Evolutionary conservation across 2,329 filamentous ascomycete species (phyloP).

Genomic region (Westerdykella ornata): DNA sequence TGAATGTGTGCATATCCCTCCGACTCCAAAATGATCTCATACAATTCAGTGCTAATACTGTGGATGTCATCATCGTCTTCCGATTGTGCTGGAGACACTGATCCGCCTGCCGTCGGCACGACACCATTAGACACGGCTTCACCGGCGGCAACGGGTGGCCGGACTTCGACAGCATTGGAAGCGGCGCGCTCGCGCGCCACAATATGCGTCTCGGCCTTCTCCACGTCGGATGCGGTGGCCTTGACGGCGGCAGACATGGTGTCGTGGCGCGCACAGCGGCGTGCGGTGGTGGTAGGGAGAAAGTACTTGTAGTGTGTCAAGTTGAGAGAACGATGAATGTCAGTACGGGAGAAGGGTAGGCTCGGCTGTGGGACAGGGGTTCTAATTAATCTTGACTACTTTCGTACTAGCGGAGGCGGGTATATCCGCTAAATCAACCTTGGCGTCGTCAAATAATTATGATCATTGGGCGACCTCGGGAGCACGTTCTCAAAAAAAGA

Average conservation of each 20-base stretch:
- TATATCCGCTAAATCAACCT: too few relatives aligned
- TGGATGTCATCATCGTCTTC: conserved; percentile 24
- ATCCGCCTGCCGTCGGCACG: conserved; percentile 10
- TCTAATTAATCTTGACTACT: too few relatives aligned
- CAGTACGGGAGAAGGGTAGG: too few relatives aligned
- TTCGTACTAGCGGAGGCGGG: too few relatives aligned
- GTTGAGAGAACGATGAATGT: too few relatives aligned
- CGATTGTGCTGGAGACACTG: conserved; percentile 5
- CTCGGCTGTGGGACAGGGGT: too few relatives aligned
- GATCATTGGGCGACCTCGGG: too few relatives aligned
- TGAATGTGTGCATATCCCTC: conserved; percentile 22
- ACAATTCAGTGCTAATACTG: conserved; percentile 19
- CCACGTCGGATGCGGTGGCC: conserved; percentile 13
- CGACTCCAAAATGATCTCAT: conserved; percentile 31
- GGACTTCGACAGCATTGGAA: too few relatives aligned
- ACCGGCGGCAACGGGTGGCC: conserved; percentile 7
- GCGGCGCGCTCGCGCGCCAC: too few relatives aligned
- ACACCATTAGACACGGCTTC: conserved; percentile 12
- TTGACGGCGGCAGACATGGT: conserved; percentile 24
- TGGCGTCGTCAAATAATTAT: too few relatives aligned
- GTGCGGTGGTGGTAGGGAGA: neutral
- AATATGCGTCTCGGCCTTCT: conserved; percentile 7
- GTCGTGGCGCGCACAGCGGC: conserved; percentile 8
- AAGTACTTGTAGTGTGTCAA: neutral
- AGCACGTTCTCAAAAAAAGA: too few relatives aligned